These are phyloP conservation scores for Gossypium rotundifolium DNA, from an alignment of 345 rosid species.

Conservation along the genomic window DNA sequence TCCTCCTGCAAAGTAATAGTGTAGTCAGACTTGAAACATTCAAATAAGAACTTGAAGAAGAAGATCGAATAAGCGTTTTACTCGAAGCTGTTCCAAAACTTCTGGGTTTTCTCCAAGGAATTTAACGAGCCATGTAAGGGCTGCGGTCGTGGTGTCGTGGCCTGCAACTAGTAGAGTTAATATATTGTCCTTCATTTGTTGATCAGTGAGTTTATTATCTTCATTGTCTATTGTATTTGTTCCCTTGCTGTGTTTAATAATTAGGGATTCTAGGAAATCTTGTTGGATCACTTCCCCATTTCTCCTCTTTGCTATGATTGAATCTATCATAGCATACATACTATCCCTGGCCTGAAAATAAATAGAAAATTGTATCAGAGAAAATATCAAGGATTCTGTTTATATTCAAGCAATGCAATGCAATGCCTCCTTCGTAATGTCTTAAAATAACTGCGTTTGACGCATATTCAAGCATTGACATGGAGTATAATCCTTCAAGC, in stretches of 20 bases:
- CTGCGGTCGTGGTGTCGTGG: conserved; percentile 67
- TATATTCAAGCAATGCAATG: not conserved
- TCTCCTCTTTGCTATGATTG: conserved; percentile 37
- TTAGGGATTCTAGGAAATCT: conserved; percentile 55
- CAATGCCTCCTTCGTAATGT: not conserved
- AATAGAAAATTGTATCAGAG: not conserved
- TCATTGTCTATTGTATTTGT: conserved; percentile 22
- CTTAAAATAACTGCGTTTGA: not conserved
- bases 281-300: conserved; percentile 38
- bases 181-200: conserved; percentile 54
- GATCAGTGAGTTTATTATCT: conserved; percentile 42
- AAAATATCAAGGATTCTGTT: not conserved
- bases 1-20: conserved; percentile 40
- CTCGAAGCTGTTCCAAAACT: conserved; percentile 47
- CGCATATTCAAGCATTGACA: not conserved
- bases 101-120: conserved; percentile 50
- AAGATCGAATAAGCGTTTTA: conserved; percentile 7
- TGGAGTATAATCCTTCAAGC: too few species aligned
- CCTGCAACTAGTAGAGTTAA: conserved; percentile 63
- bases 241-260: conserved; percentile 45
- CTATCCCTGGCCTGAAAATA: conserved; percentile 52
- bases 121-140: conserved; percentile 55
- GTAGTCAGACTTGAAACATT: not conserved
- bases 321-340: conserved; percentile 54
- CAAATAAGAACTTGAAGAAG: not conserved